Base-by-base conservation (phyloP, 345 rosid species). In the Aurinia saxatilis region DNA sequence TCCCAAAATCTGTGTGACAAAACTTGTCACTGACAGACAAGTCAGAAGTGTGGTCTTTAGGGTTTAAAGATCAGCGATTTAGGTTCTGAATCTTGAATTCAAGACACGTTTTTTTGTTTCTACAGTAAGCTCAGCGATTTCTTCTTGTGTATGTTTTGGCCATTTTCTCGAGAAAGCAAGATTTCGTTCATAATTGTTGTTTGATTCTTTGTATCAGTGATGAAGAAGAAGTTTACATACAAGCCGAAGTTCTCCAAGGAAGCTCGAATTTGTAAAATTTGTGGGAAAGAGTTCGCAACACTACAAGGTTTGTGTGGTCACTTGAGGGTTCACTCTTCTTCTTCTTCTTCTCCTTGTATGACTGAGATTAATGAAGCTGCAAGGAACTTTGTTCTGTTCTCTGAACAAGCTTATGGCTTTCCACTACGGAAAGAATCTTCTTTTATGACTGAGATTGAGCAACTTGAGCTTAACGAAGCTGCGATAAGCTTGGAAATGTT, bases 401-500 rank as follows among this genome's bases (percentile, higher is more conserved):
- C 31, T 27, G 7, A 27, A 27, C 31, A 7, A 27, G 31, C 31
- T 4, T 27, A 27, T 13, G 15, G n/a, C n/a, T n/a, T n/a, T n/a
- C n/a, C n/a, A n/a, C n/a, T n/a, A n/a, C n/a, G 23, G n/a, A 8
- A 9, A 27, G 33, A 18, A 4, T 3, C 50, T 40, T 42, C 16
- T 39, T 30, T 21, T 41, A 60, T 68, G 67, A 42, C 33, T 60
- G 61, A 44, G 34, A 44, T 7, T 35, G 73, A 68, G 56, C 0
- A 35, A 60, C 40, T 5, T 21, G 73, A 68, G 41, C 41, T 60
- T 40, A 29, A 3, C 35, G 55, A 60, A 44, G 73, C 67, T 60
- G 73, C 73, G 11, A 10, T 51, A 35, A 60, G 29, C 55, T 52
- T 68, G 41, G 48, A 59, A 51, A 35, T 68, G 61, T n/a, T 68